Evolutionary conservation across 192 early-diverging fungal genomes (phyloP).

Genomic region (Coemansia sp.): DNA sequence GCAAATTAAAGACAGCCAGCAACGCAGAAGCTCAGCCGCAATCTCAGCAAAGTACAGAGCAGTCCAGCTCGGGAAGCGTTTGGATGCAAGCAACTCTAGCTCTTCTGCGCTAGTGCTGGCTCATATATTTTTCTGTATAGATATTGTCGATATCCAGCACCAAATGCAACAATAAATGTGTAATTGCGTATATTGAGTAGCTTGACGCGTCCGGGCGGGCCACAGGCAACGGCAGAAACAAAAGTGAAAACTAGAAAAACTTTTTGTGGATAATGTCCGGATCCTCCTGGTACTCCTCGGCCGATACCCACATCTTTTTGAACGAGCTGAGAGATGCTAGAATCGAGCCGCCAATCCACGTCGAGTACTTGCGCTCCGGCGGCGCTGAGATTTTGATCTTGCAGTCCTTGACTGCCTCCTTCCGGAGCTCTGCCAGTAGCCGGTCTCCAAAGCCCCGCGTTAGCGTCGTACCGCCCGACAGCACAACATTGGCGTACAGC

Average conservation of each 20-base stretch:
- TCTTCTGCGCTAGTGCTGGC: not conserved
- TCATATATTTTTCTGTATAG: not conserved
- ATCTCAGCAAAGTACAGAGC: not conserved
- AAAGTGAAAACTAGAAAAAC: conserved; percentile 57
- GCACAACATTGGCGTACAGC: conserved; percentile 86
- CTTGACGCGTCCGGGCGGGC: not conserved
- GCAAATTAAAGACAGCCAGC: not conserved
- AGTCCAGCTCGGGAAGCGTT: conserved; percentile 3
- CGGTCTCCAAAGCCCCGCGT: conserved; percentile 92
- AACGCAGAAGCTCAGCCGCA: not conserved
- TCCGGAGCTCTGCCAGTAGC: conserved; percentile 85
- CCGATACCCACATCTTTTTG: conserved; percentile 99
- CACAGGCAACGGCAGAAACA: too few relatives aligned
- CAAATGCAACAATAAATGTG: not conserved
- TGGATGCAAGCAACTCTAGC: conserved; percentile 32
- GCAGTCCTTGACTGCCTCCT: conserved; percentile 85
- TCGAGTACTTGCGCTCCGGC: conserved; percentile 96
- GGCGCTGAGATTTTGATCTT: conserved; percentile 98
- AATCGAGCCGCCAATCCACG: conserved; percentile 98
- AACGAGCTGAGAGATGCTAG: conserved; percentile 95
- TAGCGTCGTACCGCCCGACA: conserved; percentile 85
- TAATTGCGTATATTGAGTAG: not conserved
- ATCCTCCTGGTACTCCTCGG: conserved; percentile 97
- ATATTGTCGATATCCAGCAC: not conserved
- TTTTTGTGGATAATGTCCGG: conserved; percentile 89